Evolutionary conservation across 495 filamentous ascomycete species (phyloP).

Genomic region (Penicillium chermesinum): DNA sequence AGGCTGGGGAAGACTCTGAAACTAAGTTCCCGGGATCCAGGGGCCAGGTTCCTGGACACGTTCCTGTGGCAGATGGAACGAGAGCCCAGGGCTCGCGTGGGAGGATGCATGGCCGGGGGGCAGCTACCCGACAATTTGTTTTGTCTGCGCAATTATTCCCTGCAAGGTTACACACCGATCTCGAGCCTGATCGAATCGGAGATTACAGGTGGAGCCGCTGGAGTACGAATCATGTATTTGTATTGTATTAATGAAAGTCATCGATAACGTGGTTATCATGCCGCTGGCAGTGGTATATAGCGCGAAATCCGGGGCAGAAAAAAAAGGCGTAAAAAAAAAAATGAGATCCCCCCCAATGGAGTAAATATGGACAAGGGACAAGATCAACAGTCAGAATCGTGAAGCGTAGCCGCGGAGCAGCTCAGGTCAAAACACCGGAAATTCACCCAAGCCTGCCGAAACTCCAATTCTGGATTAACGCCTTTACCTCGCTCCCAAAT

Average conservation of each 20-base stretch:
- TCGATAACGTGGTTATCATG: neutral
- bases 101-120: neutral
- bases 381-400: neutral
- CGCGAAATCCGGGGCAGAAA: neutral
- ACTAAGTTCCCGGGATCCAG: neutral
- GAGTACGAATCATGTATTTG: neutral
- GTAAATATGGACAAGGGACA: neutral
- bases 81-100: neutral
- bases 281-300: neutral
- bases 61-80: too few species aligned
- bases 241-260: neutral
- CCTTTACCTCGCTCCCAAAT: neutral
- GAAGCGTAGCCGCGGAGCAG: neutral
- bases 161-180: too few species aligned
- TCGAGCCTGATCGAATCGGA: too few species aligned
- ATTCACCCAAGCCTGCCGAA: neutral
- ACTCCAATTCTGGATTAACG: neutral
- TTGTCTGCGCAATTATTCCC: too few species aligned
- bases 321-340: neutral
- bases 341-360: neutral
- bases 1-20: too few species aligned
- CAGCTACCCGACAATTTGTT: neutral
- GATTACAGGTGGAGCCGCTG: neutral
- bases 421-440: neutral
- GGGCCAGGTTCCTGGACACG: neutral